These are phyloP conservation scores for Cystofilobasidium capitatum DNA, from an alignment of 768 basidiomycete species.

Conservation along the genomic window DNA sequence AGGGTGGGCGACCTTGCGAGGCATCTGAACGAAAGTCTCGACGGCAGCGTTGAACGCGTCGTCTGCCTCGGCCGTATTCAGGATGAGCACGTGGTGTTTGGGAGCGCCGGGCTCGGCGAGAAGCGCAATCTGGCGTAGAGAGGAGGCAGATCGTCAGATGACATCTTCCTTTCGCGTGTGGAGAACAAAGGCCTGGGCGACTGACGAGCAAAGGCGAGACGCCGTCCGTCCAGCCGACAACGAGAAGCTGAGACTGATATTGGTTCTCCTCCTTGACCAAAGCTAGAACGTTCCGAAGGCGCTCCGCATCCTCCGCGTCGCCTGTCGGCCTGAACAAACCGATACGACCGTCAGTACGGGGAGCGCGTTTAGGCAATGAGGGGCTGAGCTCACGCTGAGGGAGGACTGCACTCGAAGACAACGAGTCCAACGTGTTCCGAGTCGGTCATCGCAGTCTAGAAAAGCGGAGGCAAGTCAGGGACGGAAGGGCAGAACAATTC, in stretches of 20 bases:
- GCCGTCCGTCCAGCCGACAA: background rate
- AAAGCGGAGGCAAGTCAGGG: background rate
- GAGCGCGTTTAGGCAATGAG: background rate
- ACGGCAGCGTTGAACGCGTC: background rate
- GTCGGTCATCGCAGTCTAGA: background rate
- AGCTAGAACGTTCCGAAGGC: background rate
- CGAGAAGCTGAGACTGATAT: background rate
- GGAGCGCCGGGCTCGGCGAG: background rate
- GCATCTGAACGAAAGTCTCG: background rate
- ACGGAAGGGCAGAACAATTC: background rate
- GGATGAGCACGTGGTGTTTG: background rate
- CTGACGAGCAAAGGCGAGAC: background rate
- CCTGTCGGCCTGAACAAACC: background rate
- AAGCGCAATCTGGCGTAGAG: background rate
- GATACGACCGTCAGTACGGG: background rate
- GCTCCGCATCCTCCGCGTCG: background rate
- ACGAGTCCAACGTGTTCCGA: slow-evolving; percentile 17
- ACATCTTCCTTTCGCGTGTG: background rate
- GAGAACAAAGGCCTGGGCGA: background rate
- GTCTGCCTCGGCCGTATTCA: background rate
- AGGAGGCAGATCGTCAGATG: background rate
- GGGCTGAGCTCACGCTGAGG: background rate
- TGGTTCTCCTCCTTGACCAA: background rate
- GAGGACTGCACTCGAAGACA: slow-evolving; percentile 8
- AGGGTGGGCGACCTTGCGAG: background rate